Base-by-base conservation (phyloP, 495 filamentous ascomycete genomes). In the Penicillium arizonense region DNA sequence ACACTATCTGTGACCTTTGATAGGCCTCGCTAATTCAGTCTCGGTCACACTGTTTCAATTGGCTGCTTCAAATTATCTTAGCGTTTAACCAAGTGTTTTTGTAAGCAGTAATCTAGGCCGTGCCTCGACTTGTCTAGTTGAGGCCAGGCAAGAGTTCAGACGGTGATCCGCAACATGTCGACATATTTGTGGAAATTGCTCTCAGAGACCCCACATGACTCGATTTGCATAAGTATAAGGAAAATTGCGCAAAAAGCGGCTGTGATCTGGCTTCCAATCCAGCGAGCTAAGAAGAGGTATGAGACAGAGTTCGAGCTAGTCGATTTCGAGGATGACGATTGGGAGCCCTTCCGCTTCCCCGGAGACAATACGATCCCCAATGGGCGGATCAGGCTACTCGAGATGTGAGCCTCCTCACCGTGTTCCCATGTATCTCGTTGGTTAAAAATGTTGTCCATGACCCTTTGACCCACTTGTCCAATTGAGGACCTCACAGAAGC, bases 361-460 rank as follows among this genome's bases (percentile, higher is more conserved):
- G 37, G 41, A 18, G 36, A 47, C 4, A 32, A 39, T 10, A 32
- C 35, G 12, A 13, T 44, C 26, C 34, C 30, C 26, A 14, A 43
- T 30, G 1, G 37, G 1, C 32, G 23, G 18, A 39, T 6, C 38
- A 26, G 23, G 40, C 13, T n/a, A 10, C 12, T 26, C 40, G 45
- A 38, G 40, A 20, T 18, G n/a, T 38, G 21, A 21, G 33, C 21
- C 6, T 57, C 23, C 47, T 57, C n/a, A 47, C 23, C 11, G 41
- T 57, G 11, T 57, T 57, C 35, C 54, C 48, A 12, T 45, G 42
- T 32, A 47, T 52, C 33, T 52, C 21, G 3, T 30, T 32, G 24
- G 14, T 52, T 1, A 38, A 50, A 42, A 41, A 52, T 20, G 41
- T 41, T 23, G 24, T 46, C 30, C 24, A 4, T 23, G 44, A 52